Evolutionary conservation across 306 rosid species (phyloP), one percentile per base, ranked within the genome.

Genomic region (Trifolium pratense): DNA sequence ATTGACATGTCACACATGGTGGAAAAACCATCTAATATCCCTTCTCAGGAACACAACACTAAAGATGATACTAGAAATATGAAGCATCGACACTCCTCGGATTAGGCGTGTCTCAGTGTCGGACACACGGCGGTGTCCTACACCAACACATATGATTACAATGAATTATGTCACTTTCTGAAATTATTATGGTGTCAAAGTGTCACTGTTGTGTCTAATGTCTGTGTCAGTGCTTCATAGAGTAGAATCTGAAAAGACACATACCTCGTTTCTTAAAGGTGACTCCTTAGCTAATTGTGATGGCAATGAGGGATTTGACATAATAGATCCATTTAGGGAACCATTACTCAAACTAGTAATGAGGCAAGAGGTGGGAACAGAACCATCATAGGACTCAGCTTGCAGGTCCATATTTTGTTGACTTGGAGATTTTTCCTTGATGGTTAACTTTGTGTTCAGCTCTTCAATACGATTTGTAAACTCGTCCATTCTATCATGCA

Each of bases 401-500:
- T 88, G 98, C 76, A 84, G 82, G 56, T 88, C 75, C 77, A 91
- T 34, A 79, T 79, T 91, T 75, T 94, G 91, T 71, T 89, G 93
- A 80, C 91, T 91, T 52, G 94, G 78, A 63, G 77, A 85, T 74
- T 42, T 80, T 83, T 75, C 79, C 68, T 82, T 83, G 74, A 64
- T 75, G 48, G 80, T 82, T 71, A 94, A 81, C 87, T 82, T 91
- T 65, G 95, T 82, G 76, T 90, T 95, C 80, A 95, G 81, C 87
- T 91, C 99, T 75, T 95, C 97, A 2, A 95, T 79, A 61, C 84
- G 85, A 82, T 64, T 77, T 12, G 97, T 84, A 67, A 88, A 95
- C 75, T 89, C 93, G 67, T 87, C 97, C 93, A 95, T 95, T 73
- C 97, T 87, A 79, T 95, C 99, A 83, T 90, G 92, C 45, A 95